phyloP scores from a whole-genome alignment of 768 basidiomycete species.

The Holtermannia corniformis region DNA sequence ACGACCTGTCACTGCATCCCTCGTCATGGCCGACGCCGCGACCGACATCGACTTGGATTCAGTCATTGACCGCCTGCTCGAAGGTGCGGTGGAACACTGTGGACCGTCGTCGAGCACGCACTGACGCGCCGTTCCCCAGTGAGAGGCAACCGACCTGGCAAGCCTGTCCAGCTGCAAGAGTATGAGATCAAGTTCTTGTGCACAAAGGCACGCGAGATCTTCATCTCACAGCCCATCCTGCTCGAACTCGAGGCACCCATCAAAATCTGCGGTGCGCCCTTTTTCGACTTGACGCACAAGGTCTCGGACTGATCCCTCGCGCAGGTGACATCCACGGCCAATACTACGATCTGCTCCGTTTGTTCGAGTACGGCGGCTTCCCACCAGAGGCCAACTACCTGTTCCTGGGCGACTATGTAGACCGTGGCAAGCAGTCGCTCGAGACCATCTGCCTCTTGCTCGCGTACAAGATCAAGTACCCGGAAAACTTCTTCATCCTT shows the following conservation, averaged over 20 bases:
- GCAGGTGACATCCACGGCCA: constrained; percentile 97
- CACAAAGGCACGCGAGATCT: constrained; percentile 97
- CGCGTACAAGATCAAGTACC: constrained; percentile 97
- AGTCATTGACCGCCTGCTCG: constrained; percentile 94
- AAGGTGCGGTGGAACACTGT: constrained; percentile 57
- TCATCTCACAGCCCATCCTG: constrained; percentile 97
- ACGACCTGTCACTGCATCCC: too few species aligned
- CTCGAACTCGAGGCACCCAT: constrained; percentile 97
- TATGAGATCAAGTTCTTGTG: constrained; percentile 99
- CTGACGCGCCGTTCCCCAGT: constrained; percentile 48
- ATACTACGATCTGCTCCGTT: constrained; percentile 94
- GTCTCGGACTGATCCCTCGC: constrained; percentile 13
- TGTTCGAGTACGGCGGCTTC: constrained; percentile 99
- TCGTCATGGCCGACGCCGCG: constrained; percentile 36
- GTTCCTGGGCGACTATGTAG: constrained; percentile 98
- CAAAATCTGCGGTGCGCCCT: constrained; percentile 98
- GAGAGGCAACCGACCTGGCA: constrained; percentile 95
- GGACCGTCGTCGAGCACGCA: background rate
- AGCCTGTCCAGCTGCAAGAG: constrained; percentile 94
- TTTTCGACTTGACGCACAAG: constrained; percentile 18
- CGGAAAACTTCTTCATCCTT: constrained; percentile 99
- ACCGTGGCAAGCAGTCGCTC: constrained; percentile 95
- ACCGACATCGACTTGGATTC: constrained; percentile 97
- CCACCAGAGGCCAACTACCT: constrained; percentile 99
- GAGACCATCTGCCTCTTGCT: constrained; percentile 99